phyloP scores from a whole-genome alignment of 768 basidiomycete genomes.

The Termitomyces sp. region DNA sequence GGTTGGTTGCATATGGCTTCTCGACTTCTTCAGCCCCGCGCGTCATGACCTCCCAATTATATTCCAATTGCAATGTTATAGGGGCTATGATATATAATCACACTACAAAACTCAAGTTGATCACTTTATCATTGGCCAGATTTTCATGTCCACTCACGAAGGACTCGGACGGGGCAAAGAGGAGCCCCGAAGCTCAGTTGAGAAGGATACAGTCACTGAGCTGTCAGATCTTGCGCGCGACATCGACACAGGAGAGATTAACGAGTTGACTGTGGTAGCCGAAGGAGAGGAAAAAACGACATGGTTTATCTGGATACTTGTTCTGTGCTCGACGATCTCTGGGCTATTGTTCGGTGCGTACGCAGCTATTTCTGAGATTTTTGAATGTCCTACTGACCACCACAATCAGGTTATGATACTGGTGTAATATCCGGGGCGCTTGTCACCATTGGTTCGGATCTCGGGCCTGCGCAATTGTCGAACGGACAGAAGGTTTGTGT shows the following conservation, averaged over 20 bases:
- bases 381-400: background rate
- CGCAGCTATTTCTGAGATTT: background rate
- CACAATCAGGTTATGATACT: slow-evolving; percentile 65
- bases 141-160: too few relatives aligned
- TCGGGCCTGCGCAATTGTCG: slow-evolving; percentile 54
- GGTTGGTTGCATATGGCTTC: too few relatives aligned
- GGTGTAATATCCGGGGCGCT: slow-evolving; percentile 81
- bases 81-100: too few relatives aligned
- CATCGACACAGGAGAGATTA: slow-evolving; percentile 49
- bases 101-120: too few relatives aligned
- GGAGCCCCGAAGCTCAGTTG: background rate
- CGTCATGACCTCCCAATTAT: too few relatives aligned
- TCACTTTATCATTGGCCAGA: too few relatives aligned
- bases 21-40: too few relatives aligned
- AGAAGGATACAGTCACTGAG: slow-evolving; percentile 8
- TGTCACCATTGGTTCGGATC: slow-evolving; percentile 64
- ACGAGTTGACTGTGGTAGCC: slow-evolving; percentile 53
- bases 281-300: slow-evolving; percentile 67
- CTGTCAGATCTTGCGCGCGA: slow-evolving; percentile 18
- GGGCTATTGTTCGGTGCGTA: slow-evolving; percentile 72
- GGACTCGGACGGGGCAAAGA: background rate
- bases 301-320: slow-evolving; percentile 77
- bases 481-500: slow-evolving; percentile 56
- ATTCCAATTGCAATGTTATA: too few relatives aligned
- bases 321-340: slow-evolving; percentile 70